Evolutionary conservation across 1,284 basidiomycete genomes (phyloP), one percentile per base, ranked within the genome.

Genomic region (Ustilago trichophora): DNA sequence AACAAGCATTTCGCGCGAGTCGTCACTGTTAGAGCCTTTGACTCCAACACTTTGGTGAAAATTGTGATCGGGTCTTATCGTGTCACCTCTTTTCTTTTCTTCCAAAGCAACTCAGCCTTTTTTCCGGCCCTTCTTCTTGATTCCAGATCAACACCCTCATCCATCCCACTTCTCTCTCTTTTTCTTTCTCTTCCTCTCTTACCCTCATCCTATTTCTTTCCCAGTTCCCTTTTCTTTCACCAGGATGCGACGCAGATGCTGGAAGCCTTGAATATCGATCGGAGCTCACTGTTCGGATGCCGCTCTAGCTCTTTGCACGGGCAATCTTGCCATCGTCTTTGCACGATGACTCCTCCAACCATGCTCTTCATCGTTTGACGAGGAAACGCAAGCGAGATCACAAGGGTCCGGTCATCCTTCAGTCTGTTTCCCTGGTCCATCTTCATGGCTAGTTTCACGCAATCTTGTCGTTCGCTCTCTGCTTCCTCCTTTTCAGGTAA

Each of bases 241-340:
- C n/a, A n/a, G n/a, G n/a, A n/a, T 27, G 22, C 29, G 26, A 29
- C 27, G 44, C 25, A 44, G 44, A 16, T 21, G 24, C 10, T 3
- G 25, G 21, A 26, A 29, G 21, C 36, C 18, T 32, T 13, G 36
- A 31, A 43, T 26, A 27, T 9, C 24, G 33, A 29, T 13, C 25
- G 16, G 43, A 27, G 36, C 10, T 38, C 19, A 27, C 27, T 15
- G 31, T 16, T 16, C n/a, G 48, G 34, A 44, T 21, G 9, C 29
- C 18, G 32, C 47, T 52, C 62, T 56, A 40, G 37, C 54, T 50
- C 62, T 65, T 44, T 58, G 46, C 62, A 53, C 49, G 62, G 55
- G 62, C 45, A 48, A 43, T 65, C 55, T 58, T 65, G 62, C 62
- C 62, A 54, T 65, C 62, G 62, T 64, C 45, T 43, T 16, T 18